These are phyloP conservation scores for Ustilago vetiveriae DNA, from an alignment of 1,284 basidiomycete genomes.

Conservation along the genomic window DNA sequence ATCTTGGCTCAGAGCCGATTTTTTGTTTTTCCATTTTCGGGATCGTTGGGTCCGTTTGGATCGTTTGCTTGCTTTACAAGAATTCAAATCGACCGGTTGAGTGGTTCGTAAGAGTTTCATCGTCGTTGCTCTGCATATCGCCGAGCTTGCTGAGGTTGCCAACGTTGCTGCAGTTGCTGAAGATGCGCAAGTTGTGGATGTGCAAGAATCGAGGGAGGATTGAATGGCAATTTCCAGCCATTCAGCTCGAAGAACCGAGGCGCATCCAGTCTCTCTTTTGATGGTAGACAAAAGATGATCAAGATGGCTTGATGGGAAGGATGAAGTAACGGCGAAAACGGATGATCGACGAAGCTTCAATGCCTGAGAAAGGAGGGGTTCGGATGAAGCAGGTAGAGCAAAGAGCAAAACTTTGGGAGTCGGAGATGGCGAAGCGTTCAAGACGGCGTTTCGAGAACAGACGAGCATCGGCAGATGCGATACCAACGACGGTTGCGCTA, in stretches of 20 bases:
- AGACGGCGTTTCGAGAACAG: constrained; percentile 30
- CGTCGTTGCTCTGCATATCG: too few relatives aligned
- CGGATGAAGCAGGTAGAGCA: constrained; percentile 31
- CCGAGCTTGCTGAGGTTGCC: too few relatives aligned
- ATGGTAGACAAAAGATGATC: constrained; percentile 6
- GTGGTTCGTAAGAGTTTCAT: constrained; percentile 39
- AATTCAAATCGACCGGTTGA: constrained; percentile 37
- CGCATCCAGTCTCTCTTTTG: constrained; percentile 16
- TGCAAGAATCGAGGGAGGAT: too few relatives aligned
- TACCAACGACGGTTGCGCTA: constrained; percentile 22
- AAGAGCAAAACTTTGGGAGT: constrained; percentile 10
- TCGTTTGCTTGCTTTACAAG: constrained; percentile 27
- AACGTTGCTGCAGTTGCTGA: too few relatives aligned
- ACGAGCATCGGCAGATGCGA: constrained; percentile 46
- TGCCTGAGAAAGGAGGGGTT: constrained; percentile 21
- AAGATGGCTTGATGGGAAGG: constrained; percentile 4
- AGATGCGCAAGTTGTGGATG: neutral
- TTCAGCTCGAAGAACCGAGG: constrained; percentile 12
- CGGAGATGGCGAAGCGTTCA: neutral
- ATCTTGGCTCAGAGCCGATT: constrained; percentile 13
- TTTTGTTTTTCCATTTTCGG: constrained; percentile 29
- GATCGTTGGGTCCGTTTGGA: constrained; percentile 19
- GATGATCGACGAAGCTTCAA: constrained; percentile 23
- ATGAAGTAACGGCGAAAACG: constrained; percentile 25
- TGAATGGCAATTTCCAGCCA: constrained; percentile 41